These are phyloP conservation scores for Echinosophora koreensis DNA, from an alignment of 306 rosid genomes.

Conservation along the genomic window DNA sequence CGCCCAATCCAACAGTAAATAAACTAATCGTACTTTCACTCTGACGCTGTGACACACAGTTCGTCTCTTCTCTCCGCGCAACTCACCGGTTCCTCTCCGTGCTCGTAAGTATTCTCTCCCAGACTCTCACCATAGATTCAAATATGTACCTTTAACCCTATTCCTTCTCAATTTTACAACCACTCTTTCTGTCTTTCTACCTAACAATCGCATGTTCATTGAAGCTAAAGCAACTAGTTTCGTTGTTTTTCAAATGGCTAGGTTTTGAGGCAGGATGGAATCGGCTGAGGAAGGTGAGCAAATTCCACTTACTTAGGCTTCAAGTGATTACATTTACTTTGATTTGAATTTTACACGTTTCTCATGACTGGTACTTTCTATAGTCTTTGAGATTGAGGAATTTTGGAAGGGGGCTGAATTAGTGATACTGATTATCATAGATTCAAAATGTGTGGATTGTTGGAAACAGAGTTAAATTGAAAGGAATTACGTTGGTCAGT, in stretches of 20 bases:
- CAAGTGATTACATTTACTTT: background rate
- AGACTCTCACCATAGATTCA: background rate
- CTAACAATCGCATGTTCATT: background rate
- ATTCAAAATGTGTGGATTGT: background rate
- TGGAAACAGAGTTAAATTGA: constrained; percentile 2
- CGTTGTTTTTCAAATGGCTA: too few species aligned
- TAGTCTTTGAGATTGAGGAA: background rate
- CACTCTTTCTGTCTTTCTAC: too few species aligned
- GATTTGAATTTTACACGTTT: background rate
- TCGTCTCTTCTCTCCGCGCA: background rate
- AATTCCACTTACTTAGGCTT: constrained; percentile 13
- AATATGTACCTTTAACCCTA: background rate
- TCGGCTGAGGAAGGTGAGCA: constrained; percentile 27
- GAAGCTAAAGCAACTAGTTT: background rate
- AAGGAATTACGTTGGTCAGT: background rate
- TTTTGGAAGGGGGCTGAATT: background rate
- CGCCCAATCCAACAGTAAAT: constrained; percentile 5
- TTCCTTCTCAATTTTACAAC: background rate
- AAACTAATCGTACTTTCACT: too few species aligned
- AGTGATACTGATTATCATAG: background rate
- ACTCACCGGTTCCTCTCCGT: background rate
- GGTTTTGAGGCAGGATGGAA: constrained; percentile 13
- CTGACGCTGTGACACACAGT: too few species aligned
- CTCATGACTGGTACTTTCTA: background rate
- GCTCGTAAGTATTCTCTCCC: constrained; percentile 14